Evolutionary conservation across 805 yeast species (phyloP).

Genomic region (Starmerella apis): DNA sequence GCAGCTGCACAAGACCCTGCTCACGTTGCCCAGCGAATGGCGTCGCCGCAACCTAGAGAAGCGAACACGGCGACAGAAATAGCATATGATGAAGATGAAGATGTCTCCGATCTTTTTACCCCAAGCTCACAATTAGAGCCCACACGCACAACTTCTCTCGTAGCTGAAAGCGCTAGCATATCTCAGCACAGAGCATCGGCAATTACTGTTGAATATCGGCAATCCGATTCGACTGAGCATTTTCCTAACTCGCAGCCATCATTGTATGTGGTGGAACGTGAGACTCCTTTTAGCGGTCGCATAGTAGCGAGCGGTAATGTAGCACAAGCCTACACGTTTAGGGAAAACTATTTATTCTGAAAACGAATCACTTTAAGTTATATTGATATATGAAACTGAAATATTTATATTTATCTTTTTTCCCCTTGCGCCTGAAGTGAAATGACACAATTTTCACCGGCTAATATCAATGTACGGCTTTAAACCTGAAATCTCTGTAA

Average conservation of each 20-base stretch:
- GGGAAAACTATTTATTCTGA: slow-evolving; percentile 4
- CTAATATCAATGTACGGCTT: too few relatives aligned
- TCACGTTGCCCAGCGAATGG: not conserved
- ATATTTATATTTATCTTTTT: too few relatives aligned
- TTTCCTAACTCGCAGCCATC: not conserved
- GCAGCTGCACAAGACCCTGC: not conserved
- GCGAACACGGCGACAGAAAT: not conserved
- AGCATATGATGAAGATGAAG: not conserved
- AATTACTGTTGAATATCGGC: not conserved
- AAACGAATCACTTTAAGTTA: not conserved
- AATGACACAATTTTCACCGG: too few relatives aligned
- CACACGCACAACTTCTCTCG: not conserved
- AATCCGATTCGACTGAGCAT: not conserved
- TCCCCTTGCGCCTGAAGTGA: too few relatives aligned
- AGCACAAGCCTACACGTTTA: slow-evolving; percentile 4
- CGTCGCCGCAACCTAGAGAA: too few relatives aligned
- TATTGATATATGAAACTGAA: not conserved
- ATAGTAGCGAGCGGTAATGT: not conserved
- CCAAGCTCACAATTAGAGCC: not conserved
- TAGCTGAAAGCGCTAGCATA: not conserved
- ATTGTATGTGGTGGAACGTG: not conserved
- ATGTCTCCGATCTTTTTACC: not conserved
- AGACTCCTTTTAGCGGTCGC: slow-evolving; percentile 3
- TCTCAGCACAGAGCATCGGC: not conserved
- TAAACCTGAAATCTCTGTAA: not conserved